These are phyloP conservation scores for Bjerkandera adusta DNA, from an alignment of 1,284 basidiomycete genomes.

Conservation along the genomic window DNA sequence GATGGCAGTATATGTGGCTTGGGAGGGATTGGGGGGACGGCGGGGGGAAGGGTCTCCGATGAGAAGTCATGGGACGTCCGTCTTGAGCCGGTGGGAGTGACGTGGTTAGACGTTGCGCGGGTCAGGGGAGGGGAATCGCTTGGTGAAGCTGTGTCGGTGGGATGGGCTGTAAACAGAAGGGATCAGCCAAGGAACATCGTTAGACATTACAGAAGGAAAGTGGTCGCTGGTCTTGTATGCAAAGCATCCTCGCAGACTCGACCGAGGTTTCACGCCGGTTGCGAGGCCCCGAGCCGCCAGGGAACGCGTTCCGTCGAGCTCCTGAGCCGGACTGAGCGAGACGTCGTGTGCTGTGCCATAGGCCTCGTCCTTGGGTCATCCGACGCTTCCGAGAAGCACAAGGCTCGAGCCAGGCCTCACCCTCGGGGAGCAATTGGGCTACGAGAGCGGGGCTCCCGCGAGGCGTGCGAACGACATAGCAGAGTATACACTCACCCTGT, in stretches of 20 bases:
- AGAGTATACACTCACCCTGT: slow-evolving; percentile 49
- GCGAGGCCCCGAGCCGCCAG: no score
- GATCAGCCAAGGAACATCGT: slow-evolving; percentile 1
- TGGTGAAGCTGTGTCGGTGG: slow-evolving; percentile 18
- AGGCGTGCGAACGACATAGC: not conserved
- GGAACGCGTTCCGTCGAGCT: no score
- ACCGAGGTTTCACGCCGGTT: no score
- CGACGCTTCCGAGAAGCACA: no score
- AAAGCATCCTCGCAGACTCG: no score
- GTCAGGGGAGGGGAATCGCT: no score
- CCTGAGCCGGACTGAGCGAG: no score
- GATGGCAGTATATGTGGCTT: slow-evolving; percentile 15
- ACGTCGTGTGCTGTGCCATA: no score
- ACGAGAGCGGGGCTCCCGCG: not conserved
- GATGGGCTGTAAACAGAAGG: slow-evolving; percentile 19
- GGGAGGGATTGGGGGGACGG: slow-evolving; percentile 5
- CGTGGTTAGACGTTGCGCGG: not conserved
- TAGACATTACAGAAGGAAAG: not conserved
- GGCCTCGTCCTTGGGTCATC: no score
- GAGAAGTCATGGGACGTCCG: slow-evolving; percentile 8
- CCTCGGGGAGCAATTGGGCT: no score
- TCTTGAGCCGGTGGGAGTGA: slow-evolving; percentile 4
- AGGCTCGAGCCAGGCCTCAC: no score
- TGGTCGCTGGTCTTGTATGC: no score
- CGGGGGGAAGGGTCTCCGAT: slow-evolving; percentile 1